These are phyloP conservation scores for Boletales sp. DNA, from an alignment of 768 basidiomycete species.

Conservation along the genomic window DNA sequence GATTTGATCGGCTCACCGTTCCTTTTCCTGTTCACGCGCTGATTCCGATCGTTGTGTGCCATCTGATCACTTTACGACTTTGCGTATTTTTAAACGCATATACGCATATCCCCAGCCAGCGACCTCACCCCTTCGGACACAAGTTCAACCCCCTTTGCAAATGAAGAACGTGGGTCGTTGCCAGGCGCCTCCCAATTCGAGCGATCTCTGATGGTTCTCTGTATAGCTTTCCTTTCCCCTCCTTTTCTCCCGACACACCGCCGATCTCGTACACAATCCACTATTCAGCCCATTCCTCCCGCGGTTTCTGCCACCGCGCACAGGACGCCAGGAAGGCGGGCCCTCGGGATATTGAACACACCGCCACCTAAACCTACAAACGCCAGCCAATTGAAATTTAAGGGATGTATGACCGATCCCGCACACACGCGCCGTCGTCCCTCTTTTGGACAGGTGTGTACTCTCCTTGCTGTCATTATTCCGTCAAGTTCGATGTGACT, in stretches of 20 bases:
- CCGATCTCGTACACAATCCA: conserved; percentile 60
- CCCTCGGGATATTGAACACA: conserved; percentile 43
- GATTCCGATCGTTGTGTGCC: conserved; percentile 6
- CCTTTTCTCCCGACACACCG: conserved; percentile 54
- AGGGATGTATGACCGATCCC: conserved; percentile 73
- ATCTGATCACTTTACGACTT: conserved; percentile 2
- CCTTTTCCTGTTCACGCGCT: not conserved
- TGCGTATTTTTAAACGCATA: conserved; percentile 22
- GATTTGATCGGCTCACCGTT: conserved; percentile 15
- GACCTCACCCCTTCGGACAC: conserved; percentile 47
- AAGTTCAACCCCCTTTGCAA: conserved; percentile 45
- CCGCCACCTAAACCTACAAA: conserved; percentile 66
- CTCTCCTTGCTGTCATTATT: conserved; percentile 4
- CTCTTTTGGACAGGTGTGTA: conserved; percentile 37
- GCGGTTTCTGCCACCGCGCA: conserved; percentile 24
- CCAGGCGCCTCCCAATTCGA: conserved; percentile 14
- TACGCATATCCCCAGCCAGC: conserved; percentile 48
- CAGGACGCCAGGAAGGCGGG: conserved; percentile 33
- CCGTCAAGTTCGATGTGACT: conserved; percentile 14
- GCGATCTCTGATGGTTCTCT: conserved; percentile 14
- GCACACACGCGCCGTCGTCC: conserved; percentile 45
- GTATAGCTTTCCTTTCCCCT: conserved; percentile 52
- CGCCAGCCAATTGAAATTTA: conserved; percentile 53
- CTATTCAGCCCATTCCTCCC: conserved; percentile 34
- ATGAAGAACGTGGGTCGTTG: conserved; percentile 45